phyloP scores from a whole-genome alignment of 129 eudicot species.

The Silybum marianum region DNA sequence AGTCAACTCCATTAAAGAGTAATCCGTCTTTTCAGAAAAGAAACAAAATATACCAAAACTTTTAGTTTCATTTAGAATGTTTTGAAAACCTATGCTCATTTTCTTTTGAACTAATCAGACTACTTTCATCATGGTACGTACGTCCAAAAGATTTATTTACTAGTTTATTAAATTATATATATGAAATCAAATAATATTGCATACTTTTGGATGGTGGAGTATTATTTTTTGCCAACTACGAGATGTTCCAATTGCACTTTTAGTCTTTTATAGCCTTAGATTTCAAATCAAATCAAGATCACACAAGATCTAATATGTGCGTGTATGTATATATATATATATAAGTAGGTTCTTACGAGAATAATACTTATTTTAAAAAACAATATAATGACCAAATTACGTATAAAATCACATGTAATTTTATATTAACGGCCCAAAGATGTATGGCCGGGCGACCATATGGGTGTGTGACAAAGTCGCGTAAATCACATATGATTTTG shows the following conservation, averaged over 20 bases:
- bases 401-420: no score
- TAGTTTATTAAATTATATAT: background rate
- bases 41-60: no score
- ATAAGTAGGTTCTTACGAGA: no score
- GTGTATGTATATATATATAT: no score
- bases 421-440: no score
- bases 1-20: background rate
- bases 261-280: background rate
- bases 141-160: background rate
- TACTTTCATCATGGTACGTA: background rate
- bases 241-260: background rate
- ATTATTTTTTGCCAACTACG: slow-evolving; percentile 18
- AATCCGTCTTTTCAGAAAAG: background rate
- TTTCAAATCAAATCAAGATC: background rate
- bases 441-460: no score
- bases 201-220: background rate
- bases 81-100: background rate
- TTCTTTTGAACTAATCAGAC: background rate
- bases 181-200: background rate
- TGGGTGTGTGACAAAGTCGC: no score
- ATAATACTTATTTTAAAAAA: no score
- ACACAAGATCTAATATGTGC: background rate
- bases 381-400: no score
- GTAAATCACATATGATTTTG: no score
- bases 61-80: no score